Percentiles rank a stretch among this genome's conserved stretches.
These are phyloP conservation scores for Verticillium zaregamsianum DNA, from an alignment of 2,329 filamentous ascomycete species.

Conservation along the genomic window DNA sequence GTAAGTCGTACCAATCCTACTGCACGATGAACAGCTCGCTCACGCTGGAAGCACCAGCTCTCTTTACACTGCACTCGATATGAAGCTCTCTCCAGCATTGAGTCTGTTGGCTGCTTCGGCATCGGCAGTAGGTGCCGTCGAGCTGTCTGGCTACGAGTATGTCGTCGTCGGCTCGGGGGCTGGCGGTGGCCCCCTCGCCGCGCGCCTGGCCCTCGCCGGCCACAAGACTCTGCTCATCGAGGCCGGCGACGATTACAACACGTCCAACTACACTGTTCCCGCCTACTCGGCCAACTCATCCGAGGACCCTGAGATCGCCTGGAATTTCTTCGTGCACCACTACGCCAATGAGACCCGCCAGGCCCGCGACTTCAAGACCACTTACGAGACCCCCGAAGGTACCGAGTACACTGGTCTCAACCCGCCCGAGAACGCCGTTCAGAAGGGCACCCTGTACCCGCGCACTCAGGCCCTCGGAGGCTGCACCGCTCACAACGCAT, in stretches of 20 bases:
- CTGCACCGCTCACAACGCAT: slow-evolving; percentile 52
- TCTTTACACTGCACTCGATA: background rate
- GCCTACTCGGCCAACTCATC: slow-evolving; percentile 48
- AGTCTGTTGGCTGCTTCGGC: slow-evolving; percentile 16
- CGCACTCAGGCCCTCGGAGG: slow-evolving; percentile 53
- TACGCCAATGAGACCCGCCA: slow-evolving; percentile 51
- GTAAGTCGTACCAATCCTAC: background rate
- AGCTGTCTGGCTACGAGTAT: slow-evolving; percentile 50
- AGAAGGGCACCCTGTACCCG: slow-evolving; percentile 54
- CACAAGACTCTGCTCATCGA: slow-evolving; percentile 58
- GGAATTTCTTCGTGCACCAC: slow-evolving; percentile 63
- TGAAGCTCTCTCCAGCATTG: slow-evolving; percentile 9
- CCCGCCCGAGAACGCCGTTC: slow-evolving; percentile 46
- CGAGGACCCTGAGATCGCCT: slow-evolving; percentile 51
- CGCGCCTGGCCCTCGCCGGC: slow-evolving; percentile 55
- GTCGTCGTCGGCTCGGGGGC: slow-evolving; percentile 58
- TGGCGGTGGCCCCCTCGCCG: slow-evolving; percentile 54
- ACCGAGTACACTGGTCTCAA: slow-evolving; percentile 46
- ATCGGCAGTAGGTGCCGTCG: slow-evolving; percentile 13
- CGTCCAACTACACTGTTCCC: slow-evolving; percentile 41
- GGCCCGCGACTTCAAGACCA: slow-evolving; percentile 53
- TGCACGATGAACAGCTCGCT: background rate
- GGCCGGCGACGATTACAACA: slow-evolving; percentile 50
- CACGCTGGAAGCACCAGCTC: background rate
- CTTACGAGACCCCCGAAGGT: slow-evolving; percentile 47